Base-by-base conservation (phyloP, 805 yeast genomes). In the Wickerhamiella galacta region DNA sequence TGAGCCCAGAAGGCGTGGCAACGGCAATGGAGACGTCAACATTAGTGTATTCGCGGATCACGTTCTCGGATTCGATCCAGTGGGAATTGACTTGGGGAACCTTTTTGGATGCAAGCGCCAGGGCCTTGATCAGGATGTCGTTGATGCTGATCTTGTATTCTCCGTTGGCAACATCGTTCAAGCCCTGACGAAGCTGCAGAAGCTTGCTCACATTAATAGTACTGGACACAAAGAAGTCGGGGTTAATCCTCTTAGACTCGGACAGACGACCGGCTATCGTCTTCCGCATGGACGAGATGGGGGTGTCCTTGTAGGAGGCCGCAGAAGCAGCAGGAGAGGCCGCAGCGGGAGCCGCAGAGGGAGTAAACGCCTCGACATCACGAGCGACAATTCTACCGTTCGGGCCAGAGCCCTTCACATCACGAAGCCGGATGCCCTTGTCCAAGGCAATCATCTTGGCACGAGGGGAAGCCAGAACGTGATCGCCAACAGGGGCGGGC, bases 11-110 rank as follows among this genome's bases (percentile, higher is more conserved):
- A 56, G 96, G 95, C 14, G 98, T 90, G 39, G 98, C 90, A 42
- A 90, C 99, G 25, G 99, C 99, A 39, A 87, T 95, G 16, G 96
- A 83, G 36, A 90, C 93, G 53, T 90, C 99, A 35, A 87, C 96
- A 49, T 72, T 76, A 51, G 67, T 64, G 70, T 72, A 90, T 63
- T 79, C 85, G 66, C 99, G 80, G 46, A 90, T 81, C 50, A 87
- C 76, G 44, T 83, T 82, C 63, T 90, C 77, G 25, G 68, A 60
- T 55, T 75, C 93, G 50, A 90, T 68, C 90, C 95, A 90, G 56
- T 85, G 79, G 16, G 95, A 72, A 67, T 90, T 90, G 44, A 75
- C 94, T 45, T 76, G 83, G 40, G 98, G 98, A 34, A 85, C 93
- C 61, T 87, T 73, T 58, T 66, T 66, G 38, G 79, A 70, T 34